A percentile compares a stretch with the other conserved stretches of the same genome.
These are phyloP conservation scores for Entomortierella beljakovae DNA, from an alignment of 192 early-diverging fungal species.

Conservation along the genomic window DNA sequence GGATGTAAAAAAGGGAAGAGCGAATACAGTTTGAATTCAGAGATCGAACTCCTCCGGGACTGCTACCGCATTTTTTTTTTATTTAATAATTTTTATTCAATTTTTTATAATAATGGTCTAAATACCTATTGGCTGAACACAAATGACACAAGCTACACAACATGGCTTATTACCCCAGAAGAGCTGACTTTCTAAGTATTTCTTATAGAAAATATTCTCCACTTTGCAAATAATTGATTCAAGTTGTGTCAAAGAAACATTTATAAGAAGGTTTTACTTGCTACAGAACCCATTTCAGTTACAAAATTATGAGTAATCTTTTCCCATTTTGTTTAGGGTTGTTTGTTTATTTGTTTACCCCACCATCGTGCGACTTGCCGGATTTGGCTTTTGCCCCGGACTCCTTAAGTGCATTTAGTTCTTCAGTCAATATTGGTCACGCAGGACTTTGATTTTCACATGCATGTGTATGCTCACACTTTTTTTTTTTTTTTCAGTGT, in stretches of 20 bases:
- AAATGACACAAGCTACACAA: neutral
- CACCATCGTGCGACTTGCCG: constrained; percentile 21
- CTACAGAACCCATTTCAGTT: too few species aligned
- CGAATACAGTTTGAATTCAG: constrained; percentile 1
- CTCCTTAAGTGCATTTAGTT: constrained; percentile 28
- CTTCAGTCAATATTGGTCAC: constrained; percentile 1
- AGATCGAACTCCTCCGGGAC: neutral
- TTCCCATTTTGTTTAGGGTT: neutral
- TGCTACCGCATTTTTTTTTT: constrained; percentile 12
- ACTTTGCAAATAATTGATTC: too few species aligned
- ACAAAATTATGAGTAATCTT: neutral
- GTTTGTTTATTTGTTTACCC: constrained; percentile 1
- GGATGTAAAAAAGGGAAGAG: neutral
- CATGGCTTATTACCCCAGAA: too few species aligned
- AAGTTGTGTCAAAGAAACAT: too few species aligned
- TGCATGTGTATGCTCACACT: neutral
- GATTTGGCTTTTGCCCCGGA: constrained; percentile 46
- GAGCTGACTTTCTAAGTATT: too few species aligned
- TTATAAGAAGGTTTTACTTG: too few species aligned
- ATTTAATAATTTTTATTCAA: neutral
- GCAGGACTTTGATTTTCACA: constrained; percentile 14
- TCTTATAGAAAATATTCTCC: too few species aligned
- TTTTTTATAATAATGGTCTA: constrained; percentile 5
- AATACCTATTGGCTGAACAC: constrained; percentile 27
- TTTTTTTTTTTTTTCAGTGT: neutral